These are phyloP conservation scores for Diplocarpon rosae DNA, from an alignment of 2,329 filamentous ascomycete species.

Conservation along the genomic window DNA sequence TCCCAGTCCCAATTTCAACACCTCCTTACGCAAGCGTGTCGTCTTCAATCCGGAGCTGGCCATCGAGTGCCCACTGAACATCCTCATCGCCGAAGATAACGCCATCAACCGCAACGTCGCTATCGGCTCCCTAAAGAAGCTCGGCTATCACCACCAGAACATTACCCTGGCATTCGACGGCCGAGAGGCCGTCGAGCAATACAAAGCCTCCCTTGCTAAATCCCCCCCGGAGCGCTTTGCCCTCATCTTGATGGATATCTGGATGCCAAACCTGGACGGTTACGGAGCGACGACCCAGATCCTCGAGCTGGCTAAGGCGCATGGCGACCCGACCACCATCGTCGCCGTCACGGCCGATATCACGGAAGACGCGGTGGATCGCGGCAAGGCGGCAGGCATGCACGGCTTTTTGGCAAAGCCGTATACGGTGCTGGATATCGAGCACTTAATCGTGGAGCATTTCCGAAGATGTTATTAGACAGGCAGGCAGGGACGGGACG, in stretches of 20 bases:
- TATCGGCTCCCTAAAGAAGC: constrained; percentile 53
- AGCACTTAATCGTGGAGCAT: constrained; percentile 35
- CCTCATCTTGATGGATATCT: constrained; percentile 62
- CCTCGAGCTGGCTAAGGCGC: constrained; percentile 28
- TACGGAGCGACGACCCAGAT: constrained; percentile 58
- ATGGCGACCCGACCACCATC: constrained; percentile 27
- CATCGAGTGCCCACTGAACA: constrained; percentile 49
- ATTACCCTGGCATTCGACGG: constrained; percentile 59
- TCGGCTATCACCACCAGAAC: constrained; percentile 45
- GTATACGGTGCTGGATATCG: constrained; percentile 42
- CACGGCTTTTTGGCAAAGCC: constrained; percentile 45
- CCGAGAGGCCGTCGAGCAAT: constrained; percentile 52
- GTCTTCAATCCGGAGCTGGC: constrained; percentile 46
- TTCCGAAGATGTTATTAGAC: constrained; percentile 10
- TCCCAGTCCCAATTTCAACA: too few relatives aligned
- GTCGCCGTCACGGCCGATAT: constrained; percentile 46
- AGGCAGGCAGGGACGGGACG: not conserved
- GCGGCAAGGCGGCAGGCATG: constrained; percentile 41
- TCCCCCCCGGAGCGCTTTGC: constrained; percentile 36
- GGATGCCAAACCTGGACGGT: constrained; percentile 64
- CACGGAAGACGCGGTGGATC: constrained; percentile 39
- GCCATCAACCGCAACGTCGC: constrained; percentile 59
- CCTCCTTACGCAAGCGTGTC: constrained; percentile 11
- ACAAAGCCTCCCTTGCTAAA: constrained; percentile 34
- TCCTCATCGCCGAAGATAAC: constrained; percentile 64